Base-by-base conservation (phyloP, 345 rosid genomes). In the Populus nigra region DNA sequence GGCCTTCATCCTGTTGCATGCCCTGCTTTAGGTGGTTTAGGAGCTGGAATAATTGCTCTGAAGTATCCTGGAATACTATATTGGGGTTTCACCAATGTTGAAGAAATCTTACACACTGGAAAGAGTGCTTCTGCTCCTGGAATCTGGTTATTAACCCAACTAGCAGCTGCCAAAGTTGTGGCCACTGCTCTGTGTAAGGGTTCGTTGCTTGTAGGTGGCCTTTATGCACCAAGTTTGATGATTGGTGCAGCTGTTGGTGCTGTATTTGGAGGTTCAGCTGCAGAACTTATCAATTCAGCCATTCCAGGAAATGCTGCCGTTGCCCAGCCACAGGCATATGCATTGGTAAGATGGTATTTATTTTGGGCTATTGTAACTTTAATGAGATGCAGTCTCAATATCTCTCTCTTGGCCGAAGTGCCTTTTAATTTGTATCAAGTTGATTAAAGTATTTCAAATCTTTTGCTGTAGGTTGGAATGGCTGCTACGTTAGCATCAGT, bases 31-130 rank as follows among this genome's bases (percentile, higher is more conserved):
- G 99, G 99, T 73, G 96, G 99, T 81, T 85, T 95, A 85, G 99
- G 98, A 81, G 96, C 98, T 77, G 99, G 99, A 35, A 79, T 95
- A 57, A 93, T 95, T 83, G 99, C 99, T 79, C 97, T 95, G 50
- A 95, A 87, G 81, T 95, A 95, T 87, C 99, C 99, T 59, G 99
- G 99, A 86, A 88, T 95, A 80, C 84, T 95, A 69, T 93, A 93
- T 76, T 93, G 99, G 99, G 99, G 99, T 69, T 95, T 95, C 85
- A 95, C 98, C 69, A 95, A 95, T 86, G 99, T 95, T 66, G 97
- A 95, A 85, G 99, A 95, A 80, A 95, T 95, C 77, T 82, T 95
- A 72, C 99, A 89, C 87, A 93, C 99, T 74, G 99, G 99, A 75
- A 96, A 96, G 83, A 90, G 85, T 79, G 98, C 98, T 57, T 91